Evolutionary conservation across 345 rosid genomes (phyloP).

Genomic region (Rhodomyrtus tomentosa): DNA sequence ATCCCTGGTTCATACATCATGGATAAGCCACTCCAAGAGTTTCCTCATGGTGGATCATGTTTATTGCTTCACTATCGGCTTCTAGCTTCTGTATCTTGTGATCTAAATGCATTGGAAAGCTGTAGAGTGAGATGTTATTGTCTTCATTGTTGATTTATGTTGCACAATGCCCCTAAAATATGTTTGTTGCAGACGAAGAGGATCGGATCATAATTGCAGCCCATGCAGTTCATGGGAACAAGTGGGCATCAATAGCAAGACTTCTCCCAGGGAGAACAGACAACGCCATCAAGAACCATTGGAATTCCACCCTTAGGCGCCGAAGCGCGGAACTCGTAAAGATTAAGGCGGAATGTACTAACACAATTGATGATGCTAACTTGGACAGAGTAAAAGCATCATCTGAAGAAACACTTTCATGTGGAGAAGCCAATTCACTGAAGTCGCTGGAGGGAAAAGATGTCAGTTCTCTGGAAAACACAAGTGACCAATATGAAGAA

Average conservation of each 20-base stretch:
- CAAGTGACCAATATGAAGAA: conserved; percentile 29
- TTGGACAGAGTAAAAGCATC: conserved; percentile 44
- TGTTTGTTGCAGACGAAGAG: conserved; percentile 46
- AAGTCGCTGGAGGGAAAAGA: conserved; percentile 44
- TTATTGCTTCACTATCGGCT: background rate
- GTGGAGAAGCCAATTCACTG: conserved; percentile 45
- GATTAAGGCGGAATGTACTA: conserved; percentile 15
- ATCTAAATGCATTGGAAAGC: background rate
- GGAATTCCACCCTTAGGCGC: conserved; percentile 79
- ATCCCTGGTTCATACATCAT: background rate
- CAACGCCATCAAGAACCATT: conserved; percentile 79
- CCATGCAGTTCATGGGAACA: conserved; percentile 74
- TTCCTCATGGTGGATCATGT: background rate
- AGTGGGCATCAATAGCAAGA: conserved; percentile 77
- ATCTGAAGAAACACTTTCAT: conserved; percentile 71
- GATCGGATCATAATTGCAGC: conserved; percentile 53
- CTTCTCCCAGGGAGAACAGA: conserved; percentile 84
- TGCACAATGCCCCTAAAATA: background rate
- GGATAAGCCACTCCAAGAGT: background rate
- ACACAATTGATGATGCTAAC: conserved; percentile 8
- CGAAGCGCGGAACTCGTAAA: conserved; percentile 26
- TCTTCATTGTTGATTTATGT: background rate
- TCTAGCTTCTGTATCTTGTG: background rate
- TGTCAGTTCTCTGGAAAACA: conserved; percentile 27
- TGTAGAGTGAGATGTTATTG: background rate